Base-by-base conservation (phyloP, 805 yeast genomes). In the Wickerhamomyces rabaulensis region DNA sequence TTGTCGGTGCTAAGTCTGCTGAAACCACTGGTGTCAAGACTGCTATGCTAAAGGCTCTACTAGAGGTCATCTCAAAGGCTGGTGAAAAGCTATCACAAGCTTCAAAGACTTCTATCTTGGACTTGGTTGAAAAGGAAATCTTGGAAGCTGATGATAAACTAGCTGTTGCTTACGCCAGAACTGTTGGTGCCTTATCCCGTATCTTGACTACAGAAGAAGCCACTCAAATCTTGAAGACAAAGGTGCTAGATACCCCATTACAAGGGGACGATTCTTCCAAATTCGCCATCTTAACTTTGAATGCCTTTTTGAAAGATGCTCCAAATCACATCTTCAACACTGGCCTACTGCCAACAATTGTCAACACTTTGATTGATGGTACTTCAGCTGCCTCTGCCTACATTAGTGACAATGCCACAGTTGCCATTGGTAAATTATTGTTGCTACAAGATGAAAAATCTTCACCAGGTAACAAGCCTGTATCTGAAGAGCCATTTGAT, bases 41-140 rank as follows among this genome's bases (percentile, higher is more conserved):
- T 10, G 87, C 97, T 0, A 87, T 91, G 85, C 72, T 90, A 57
- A 80, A 80, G 57, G 97, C 95, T 0, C 70, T 92, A 57, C 70
- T 85, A 44, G 96, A 87, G 61, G 94, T 92, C 45, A 87, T 89
- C 26, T 67, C 75, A 33, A 83, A 80, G 57, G 91, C 92, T 15
- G 97, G 97, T 39, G 65, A 70, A 37, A 84, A 84, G 60, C 74
- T 92, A 75, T 81, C 80, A 57, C 94, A 86, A 55, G 67, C 78
- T 2, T 84, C 95, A 6, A 85, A 87, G 63, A 67, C 70, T 15
- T 71, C 80, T 37, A 80, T 91, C 39, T 73, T 89, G 69, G 71
- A 80, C 9, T 72, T 91, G 46, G 85, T 90, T 41, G 94, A 87
- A 62, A 81, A 80, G 42, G 89, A 86, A 53, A 78, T 85, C 53